Conservation (phyloP, 345 rosid genomes). For the Populus deltoides region DNA sequence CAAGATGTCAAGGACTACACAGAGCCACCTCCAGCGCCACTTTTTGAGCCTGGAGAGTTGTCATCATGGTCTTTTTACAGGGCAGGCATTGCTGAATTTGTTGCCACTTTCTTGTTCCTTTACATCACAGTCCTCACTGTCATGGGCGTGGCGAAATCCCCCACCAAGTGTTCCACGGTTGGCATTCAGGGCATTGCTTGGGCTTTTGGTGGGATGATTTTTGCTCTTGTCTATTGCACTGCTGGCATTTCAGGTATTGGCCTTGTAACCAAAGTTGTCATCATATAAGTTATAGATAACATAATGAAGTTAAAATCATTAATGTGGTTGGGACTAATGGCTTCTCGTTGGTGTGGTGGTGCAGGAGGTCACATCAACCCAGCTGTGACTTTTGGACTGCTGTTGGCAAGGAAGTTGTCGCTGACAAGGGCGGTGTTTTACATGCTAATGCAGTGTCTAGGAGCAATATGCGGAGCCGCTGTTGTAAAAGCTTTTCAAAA, state of each 20-base stretch:
- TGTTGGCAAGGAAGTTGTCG: slow-evolving; percentile 21
- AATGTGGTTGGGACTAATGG: neutral
- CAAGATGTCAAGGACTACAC: slow-evolving; percentile 11
- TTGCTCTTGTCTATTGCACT: slow-evolving; percentile 22
- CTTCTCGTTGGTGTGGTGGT: neutral
- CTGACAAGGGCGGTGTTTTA: slow-evolving; percentile 20
- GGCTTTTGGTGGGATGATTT: slow-evolving; percentile 26
- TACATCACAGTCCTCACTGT: slow-evolving; percentile 20
- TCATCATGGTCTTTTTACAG: slow-evolving; percentile 20
- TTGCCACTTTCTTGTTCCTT: slow-evolving; percentile 21
- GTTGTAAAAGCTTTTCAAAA: slow-evolving; percentile 9
- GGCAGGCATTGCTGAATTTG: slow-evolving; percentile 23
- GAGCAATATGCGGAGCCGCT: slow-evolving; percentile 21
- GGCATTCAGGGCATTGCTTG: slow-evolving; percentile 22
- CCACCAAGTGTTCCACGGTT: slow-evolving; percentile 18
- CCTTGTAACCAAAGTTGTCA: neutral
- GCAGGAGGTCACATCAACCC: slow-evolving; percentile 25
- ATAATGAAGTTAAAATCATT: neutral
- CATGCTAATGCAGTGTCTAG: slow-evolving; percentile 24
- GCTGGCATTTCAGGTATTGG: slow-evolving; percentile 20
- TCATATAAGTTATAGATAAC: neutral
- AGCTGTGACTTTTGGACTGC: slow-evolving; percentile 21
- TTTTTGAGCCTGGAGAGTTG: slow-evolving; percentile 15
- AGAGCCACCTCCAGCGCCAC: slow-evolving; percentile 20
- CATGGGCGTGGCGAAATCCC: slow-evolving; percentile 17